Conservation (phyloP, 1,284 basidiomycete genomes). For the Anthracocystis setariae region DNA sequence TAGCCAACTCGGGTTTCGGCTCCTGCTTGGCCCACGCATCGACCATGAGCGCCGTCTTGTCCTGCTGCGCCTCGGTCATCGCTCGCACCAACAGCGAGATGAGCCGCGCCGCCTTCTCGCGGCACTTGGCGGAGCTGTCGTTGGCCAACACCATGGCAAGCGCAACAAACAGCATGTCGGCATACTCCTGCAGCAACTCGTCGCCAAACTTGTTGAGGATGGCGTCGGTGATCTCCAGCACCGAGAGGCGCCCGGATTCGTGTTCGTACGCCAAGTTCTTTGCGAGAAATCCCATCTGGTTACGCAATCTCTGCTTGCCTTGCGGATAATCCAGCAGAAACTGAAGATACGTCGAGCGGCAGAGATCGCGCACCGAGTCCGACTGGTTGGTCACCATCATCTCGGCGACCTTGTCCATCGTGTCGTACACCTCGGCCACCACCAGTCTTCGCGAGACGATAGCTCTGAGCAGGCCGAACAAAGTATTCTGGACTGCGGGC, state of each 20-base stretch:
- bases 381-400: constrained; percentile 95
- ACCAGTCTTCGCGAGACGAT: constrained; percentile 91
- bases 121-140: constrained; percentile 87
- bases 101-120: constrained; percentile 84
- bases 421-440: constrained; percentile 94
- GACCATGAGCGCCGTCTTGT: constrained; percentile 77
- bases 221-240: constrained; percentile 87
- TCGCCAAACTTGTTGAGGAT: constrained; percentile 86
- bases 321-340: constrained; percentile 99
- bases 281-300: constrained; percentile 90
- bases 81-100: constrained; percentile 80
- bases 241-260: constrained; percentile 88
- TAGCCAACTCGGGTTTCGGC: constrained; percentile 74
- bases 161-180: constrained; percentile 89
- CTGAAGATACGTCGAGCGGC: constrained; percentile 86
- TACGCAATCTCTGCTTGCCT: constrained; percentile 86
- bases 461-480: constrained; percentile 90
- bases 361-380: constrained; percentile 87
- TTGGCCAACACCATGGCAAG: constrained; percentile 93
- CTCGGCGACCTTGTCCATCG: constrained; percentile 94
- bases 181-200: constrained; percentile 80
- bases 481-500: constrained; percentile 79
- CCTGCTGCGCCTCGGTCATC: constrained; percentile 75
- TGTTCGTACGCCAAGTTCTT: constrained; percentile 92
- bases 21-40: constrained; percentile 80